Evolutionary conservation across 192 early-diverging fungal species (phyloP).

Genomic region (Coemansia sp.): DNA sequence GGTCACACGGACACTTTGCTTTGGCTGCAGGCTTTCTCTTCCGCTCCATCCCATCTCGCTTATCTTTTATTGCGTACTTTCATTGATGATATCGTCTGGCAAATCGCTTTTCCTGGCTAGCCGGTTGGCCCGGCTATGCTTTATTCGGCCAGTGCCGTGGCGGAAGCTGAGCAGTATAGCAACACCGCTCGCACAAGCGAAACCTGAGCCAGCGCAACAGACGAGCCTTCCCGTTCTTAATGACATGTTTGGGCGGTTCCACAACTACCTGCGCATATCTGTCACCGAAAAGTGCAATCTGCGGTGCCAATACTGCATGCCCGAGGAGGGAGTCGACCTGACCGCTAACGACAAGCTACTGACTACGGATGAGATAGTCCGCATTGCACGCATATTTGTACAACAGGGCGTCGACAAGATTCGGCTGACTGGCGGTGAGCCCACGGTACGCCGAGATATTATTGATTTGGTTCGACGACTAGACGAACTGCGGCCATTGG

Average conservation of each 20-base stretch:
- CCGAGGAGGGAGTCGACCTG: conserved; percentile 76
- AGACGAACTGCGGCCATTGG: conserved; percentile 66
- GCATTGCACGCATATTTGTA: conserved; percentile 82
- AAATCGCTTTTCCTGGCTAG: background rate
- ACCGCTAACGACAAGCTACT: conserved; percentile 70
- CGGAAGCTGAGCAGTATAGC: background rate
- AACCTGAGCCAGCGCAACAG: background rate
- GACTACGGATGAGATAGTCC: conserved; percentile 77
- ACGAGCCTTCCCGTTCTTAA: conserved; percentile 40
- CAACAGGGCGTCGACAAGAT: conserved; percentile 89
- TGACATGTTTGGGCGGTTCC: conserved; percentile 82
- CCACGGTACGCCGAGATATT: conserved; percentile 90
- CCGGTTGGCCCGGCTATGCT: background rate
- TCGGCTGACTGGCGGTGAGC: conserved; percentile 94
- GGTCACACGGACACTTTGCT: background rate
- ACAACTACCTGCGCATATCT: conserved; percentile 93
- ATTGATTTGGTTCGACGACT: conserved; percentile 81
- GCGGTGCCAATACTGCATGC: conserved; percentile 98
- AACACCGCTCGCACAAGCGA: background rate
- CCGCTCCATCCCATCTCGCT: background rate
- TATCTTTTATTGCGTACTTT: conserved; percentile 2
- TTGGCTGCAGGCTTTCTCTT: background rate
- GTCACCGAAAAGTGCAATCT: conserved; percentile 95
- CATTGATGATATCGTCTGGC: background rate
- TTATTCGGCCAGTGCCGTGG: background rate